phyloP scores from a whole-genome alignment of 1,284 basidiomycete genomes.

The Gymnopus androsaceus region DNA sequence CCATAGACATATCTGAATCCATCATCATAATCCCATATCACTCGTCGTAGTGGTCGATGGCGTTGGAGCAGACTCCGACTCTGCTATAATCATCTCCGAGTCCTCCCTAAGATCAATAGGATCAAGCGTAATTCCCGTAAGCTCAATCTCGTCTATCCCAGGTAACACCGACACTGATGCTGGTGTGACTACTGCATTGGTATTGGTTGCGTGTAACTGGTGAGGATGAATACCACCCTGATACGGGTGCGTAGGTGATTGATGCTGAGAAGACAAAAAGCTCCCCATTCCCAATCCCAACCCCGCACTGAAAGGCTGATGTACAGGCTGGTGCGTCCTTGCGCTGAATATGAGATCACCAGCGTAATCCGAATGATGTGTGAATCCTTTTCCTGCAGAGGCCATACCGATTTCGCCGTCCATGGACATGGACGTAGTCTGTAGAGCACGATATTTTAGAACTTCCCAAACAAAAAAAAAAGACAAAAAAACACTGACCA shows the following conservation, averaged over 20 bases:
- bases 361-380: slow-evolving; percentile 79
- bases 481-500: too few species aligned
- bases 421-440: too few species aligned
- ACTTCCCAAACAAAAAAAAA: too few species aligned
- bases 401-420: slow-evolving; percentile 5
- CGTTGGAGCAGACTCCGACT: too few species aligned
- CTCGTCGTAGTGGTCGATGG: too few species aligned
- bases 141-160: slow-evolving; percentile 71
- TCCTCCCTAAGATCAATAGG: too few species aligned
- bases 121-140: slow-evolving; percentile 69
- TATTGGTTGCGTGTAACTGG: slow-evolving; percentile 51
- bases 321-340: slow-evolving; percentile 62
- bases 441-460: too few species aligned
- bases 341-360: slow-evolving; percentile 82
- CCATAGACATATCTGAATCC: slow-evolving; percentile 25
- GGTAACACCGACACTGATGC: slow-evolving; percentile 47
- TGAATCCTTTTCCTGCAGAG: slow-evolving; percentile 63
- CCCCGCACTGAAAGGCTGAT: slow-evolving; percentile 38
- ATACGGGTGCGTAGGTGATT: too few species aligned
- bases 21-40: slow-evolving; percentile 36
- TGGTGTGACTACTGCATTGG: too few species aligned
- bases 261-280: too few species aligned
- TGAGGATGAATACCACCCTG: slow-evolving; percentile 56
- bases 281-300: slow-evolving; percentile 54
- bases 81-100: slow-evolving; percentile 30